phyloP scores from a whole-genome alignment of 306 rosid genomes.

The Lathyrus tuberosus region DNA sequence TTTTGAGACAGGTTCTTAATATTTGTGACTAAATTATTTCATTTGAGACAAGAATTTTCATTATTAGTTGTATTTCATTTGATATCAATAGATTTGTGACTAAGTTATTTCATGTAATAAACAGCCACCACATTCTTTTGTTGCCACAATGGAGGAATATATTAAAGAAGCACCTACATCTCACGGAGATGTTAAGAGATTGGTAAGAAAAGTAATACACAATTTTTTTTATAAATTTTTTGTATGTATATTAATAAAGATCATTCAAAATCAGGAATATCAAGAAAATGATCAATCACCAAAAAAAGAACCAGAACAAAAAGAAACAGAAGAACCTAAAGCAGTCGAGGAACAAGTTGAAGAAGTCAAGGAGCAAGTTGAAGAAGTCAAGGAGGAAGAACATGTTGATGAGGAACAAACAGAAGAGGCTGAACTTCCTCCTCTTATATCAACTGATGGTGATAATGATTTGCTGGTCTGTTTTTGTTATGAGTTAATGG shows the following conservation, averaged over 20 bases:
- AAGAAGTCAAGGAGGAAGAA: constrained; percentile 53
- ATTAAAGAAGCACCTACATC: constrained; percentile 77
- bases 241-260: constrained; percentile 15
- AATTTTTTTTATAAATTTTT: background rate
- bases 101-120: constrained; percentile 37
- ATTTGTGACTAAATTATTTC: constrained; percentile 41
- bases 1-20: constrained; percentile 76
- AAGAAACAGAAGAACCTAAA: constrained; percentile 51
- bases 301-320: constrained; percentile 52
- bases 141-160: constrained; percentile 87
- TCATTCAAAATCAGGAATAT: constrained; percentile 58
- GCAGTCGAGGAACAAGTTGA: constrained; percentile 53
- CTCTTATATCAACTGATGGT: constrained; percentile 65
- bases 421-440: constrained; percentile 56
- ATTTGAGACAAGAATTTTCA: background rate
- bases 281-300: constrained; percentile 45
- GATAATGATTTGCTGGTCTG: constrained; percentile 73
- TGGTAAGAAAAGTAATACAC: constrained; percentile 59
- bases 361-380: constrained; percentile 53
- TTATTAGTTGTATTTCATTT: constrained; percentile 8
- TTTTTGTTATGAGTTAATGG: constrained; percentile 13
- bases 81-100: constrained; percentile 35
- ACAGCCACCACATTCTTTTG: constrained; percentile 93
- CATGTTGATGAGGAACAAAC: constrained; percentile 47
- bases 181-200: constrained; percentile 57